Conservation (phyloP, 2,329 filamentous ascomycete genomes). For the Aspergillus sp. region DNA sequence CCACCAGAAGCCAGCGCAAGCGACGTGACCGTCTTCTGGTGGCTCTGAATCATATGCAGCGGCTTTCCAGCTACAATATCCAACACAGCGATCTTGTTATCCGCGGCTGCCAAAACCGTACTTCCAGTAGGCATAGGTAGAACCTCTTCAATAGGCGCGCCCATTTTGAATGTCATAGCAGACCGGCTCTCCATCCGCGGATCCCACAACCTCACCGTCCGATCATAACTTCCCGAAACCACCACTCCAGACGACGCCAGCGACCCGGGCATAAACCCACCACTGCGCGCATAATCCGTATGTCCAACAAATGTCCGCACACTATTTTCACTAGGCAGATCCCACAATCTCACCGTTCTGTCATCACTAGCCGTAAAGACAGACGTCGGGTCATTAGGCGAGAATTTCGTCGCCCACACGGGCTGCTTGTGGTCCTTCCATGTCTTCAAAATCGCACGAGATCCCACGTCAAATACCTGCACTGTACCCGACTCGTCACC, state of each 20-base stretch:
- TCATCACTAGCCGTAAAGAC: conserved; percentile 90
- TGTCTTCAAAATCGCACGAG: conserved; percentile 85
- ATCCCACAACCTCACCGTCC: conserved; percentile 91
- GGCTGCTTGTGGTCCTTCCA: conserved; percentile 94
- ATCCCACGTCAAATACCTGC: conserved; percentile 89
- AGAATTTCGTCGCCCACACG: conserved; percentile 86
- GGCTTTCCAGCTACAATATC: conserved; percentile 89
- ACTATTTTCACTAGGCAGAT: conserved; percentile 72
- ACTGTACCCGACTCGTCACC: conserved; percentile 88
- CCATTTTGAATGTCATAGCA: conserved; percentile 92
- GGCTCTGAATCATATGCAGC: conserved; percentile 78
- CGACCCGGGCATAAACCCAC: conserved; percentile 69
- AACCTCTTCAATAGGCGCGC: conserved; percentile 82
- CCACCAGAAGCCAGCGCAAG: conserved; percentile 75
- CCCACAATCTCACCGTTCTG: conserved; percentile 87
- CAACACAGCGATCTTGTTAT: conserved; percentile 80
- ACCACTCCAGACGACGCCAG: conserved; percentile 62
- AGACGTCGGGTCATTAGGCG: conserved; percentile 76
- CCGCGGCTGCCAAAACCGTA: conserved; percentile 74
- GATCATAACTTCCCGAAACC: conserved; percentile 88
- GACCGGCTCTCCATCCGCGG: conserved; percentile 61
- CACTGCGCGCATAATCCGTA: conserved; percentile 83
- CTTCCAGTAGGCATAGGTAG: conserved; percentile 81
- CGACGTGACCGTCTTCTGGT: conserved; percentile 95
- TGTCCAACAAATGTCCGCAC: conserved; percentile 77